Base-by-base conservation (phyloP, 495 filamentous ascomycete genomes). In the Tuber aestivum region DNA sequence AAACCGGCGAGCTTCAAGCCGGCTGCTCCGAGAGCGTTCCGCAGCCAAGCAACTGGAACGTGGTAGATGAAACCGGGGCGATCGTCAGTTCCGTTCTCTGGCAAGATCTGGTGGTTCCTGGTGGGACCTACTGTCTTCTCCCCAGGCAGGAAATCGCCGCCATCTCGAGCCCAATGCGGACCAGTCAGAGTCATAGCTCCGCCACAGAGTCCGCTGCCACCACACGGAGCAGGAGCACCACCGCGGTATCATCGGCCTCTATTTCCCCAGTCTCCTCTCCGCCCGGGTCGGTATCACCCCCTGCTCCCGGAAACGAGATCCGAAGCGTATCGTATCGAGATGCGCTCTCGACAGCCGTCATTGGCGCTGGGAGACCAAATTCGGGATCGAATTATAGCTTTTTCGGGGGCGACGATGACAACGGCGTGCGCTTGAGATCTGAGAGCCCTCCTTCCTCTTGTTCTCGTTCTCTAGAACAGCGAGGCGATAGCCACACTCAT, bases 71-170 rank as follows among this genome's bases (percentile, higher is more conserved):
- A 65, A 65, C 56, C 4, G 56, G 56, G n/a, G 56, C 56, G 32
- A 65, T 65, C 27, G 56, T 65, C 32, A 65, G 56, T 3, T 65
- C 56, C n/a, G 56, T 65, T 65, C 56, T 65, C 56, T 65, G 56
- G 56, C 56, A 65, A 65, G 56, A 65, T 16, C n/a, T 65, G 27
- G 56, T 65, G 14, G 56, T 65, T 27, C 56, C 56, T 16, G 56
- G 56, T 65, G 56, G 56, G 56, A 65, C 56, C 12, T 65, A 65
- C 56, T 65, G 56, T 65, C 56, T 65, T 65, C 56, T 65, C 27
- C 56, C 56, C 8, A 65, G 56, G n/a, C 56, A 65, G 56, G 56
- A 65, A 32, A 65, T 65, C 5, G 56, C 56, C 56, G 12, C 56
- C n/a, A 32, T 65, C 9, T 65, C 56, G n/a, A 65, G 56, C 56